Conservation (phyloP, 2,329 filamentous ascomycete species). For the Aspergillus spinulosporus region DNA sequence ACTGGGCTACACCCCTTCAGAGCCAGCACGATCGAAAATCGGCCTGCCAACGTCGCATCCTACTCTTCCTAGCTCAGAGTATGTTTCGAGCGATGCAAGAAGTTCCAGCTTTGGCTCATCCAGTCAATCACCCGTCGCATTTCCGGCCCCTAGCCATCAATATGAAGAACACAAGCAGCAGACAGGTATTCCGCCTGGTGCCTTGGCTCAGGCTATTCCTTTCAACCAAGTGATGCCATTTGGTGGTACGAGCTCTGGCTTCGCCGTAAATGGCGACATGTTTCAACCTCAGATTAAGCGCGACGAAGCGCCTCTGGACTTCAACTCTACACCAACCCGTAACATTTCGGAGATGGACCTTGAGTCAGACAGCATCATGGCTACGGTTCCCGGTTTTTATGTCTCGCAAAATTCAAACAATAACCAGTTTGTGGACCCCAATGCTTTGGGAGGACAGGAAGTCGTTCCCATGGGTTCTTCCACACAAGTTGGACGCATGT, state of each 20-base stretch:
- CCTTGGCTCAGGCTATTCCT: slow-evolving; percentile 75
- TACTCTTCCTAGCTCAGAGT: slow-evolving; percentile 38
- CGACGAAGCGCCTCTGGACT: slow-evolving; percentile 59
- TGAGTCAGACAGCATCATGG: slow-evolving; percentile 68
- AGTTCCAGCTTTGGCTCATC: slow-evolving; percentile 39
- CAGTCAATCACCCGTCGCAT: slow-evolving; percentile 54
- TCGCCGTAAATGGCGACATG: slow-evolving; percentile 58
- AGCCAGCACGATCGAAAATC: slow-evolving; percentile 38
- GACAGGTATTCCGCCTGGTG: slow-evolving; percentile 85
- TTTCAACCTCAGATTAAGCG: slow-evolving; percentile 50
- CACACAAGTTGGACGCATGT: slow-evolving; percentile 70
- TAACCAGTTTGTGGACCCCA: slow-evolving; percentile 70
- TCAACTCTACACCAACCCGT: slow-evolving; percentile 63
- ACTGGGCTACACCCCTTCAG: slow-evolving; percentile 42
- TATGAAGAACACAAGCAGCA: slow-evolving; percentile 96
- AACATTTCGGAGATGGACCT: slow-evolving; percentile 62
- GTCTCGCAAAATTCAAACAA: slow-evolving; percentile 52
- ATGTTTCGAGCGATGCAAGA: slow-evolving; percentile 31
- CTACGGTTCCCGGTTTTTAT: slow-evolving; percentile 64
- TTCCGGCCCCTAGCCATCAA: slow-evolving; percentile 85
- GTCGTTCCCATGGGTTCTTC: slow-evolving; percentile 49
- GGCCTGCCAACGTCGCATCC: slow-evolving; percentile 37
- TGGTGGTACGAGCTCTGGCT: slow-evolving; percentile 37
- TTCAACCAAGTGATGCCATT: slow-evolving; percentile 63
- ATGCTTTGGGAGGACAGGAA: slow-evolving; percentile 65